Conservation (phyloP, 2,329 filamentous ascomycete species). For the Colletotrichum salicis region DNA sequence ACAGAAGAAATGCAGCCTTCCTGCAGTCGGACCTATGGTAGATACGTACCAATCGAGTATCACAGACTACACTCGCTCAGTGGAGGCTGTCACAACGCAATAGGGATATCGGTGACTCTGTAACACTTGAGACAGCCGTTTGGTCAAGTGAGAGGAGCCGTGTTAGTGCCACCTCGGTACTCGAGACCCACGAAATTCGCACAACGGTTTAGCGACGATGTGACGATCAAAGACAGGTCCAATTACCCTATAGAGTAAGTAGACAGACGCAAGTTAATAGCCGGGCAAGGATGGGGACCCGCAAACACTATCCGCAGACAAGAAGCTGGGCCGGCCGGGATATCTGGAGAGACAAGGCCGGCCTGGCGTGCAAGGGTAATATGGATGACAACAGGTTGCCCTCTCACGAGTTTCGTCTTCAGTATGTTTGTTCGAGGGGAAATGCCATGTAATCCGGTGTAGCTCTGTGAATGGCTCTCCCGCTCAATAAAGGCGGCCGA, state of each 20-base stretch:
- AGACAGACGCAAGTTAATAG: background rate
- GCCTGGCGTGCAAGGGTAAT: background rate
- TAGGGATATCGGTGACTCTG: background rate
- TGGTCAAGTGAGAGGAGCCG: background rate
- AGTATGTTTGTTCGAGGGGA: background rate
- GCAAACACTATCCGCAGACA: background rate
- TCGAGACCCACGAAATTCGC: conserved; percentile 13
- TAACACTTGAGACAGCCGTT: background rate
- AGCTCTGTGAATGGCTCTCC: background rate
- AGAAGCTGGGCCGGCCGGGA: background rate
- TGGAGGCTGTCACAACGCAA: background rate
- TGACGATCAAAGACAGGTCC: conserved; percentile 3
- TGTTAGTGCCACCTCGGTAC: conserved; percentile 20
- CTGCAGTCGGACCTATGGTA: background rate
- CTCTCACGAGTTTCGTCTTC: background rate
- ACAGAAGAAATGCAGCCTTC: background rate
- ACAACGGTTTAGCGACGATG: background rate
- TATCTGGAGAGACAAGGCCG: background rate
- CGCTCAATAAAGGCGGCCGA: background rate
- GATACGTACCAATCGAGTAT: background rate
- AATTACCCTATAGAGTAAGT: background rate
- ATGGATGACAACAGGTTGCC: background rate
- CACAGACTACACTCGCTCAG: background rate
- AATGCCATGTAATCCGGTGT: background rate
- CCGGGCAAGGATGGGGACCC: background rate